Evolutionary conservation across 106 monocot genomes (phyloP), one percentile per base, ranked within the genome.

Genomic region (Allium sativum): DNA sequence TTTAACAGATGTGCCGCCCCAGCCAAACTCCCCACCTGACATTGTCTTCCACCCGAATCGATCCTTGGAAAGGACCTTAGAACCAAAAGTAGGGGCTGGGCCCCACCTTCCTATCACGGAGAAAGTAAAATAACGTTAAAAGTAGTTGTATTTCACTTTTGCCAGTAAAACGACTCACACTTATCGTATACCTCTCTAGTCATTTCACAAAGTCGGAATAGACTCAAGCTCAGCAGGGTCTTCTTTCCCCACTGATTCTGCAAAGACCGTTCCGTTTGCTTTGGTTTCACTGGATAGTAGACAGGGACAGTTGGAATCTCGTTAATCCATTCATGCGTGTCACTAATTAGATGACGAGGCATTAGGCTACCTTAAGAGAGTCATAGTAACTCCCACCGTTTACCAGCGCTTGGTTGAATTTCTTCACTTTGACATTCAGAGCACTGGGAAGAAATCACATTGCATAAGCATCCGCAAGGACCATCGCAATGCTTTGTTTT

Each of bases 361-460:
- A 86, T 86, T 86, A 81, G 85, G 85, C 81, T 86, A 86, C 85
- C 85, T 86, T 86, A 86, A 86, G 85, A 81, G 85, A 81, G 81
- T 81, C 85, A 85, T 81, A 85, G 81, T 81, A 81, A 78, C 81
- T 85, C 77, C 85, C 85, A 72, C 79, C 76, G 72, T 84, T 84
- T 79, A 79, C 78, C 75, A 74, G 82, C 71, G 75, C 80, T 86
- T 86, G 72, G 69, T 86, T 85, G 84, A 84, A 84, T 84, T 80
- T 84, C 79, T 80, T 80, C 79, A 84, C 84, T 73, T 77, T 84
- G 84, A 80, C 79, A 84, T 80, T 84, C 76, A 80, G 84, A 84
- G 84, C 76, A 79, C 76, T 84, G 76, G 84, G 73, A 79, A 80
- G 79, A 84, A 84, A 79, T 84, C 84, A 84, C 80, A 80, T 84